phyloP scores from a whole-genome alignment of 768 basidiomycete genomes.

The Cystoderma amianthinum region DNA sequence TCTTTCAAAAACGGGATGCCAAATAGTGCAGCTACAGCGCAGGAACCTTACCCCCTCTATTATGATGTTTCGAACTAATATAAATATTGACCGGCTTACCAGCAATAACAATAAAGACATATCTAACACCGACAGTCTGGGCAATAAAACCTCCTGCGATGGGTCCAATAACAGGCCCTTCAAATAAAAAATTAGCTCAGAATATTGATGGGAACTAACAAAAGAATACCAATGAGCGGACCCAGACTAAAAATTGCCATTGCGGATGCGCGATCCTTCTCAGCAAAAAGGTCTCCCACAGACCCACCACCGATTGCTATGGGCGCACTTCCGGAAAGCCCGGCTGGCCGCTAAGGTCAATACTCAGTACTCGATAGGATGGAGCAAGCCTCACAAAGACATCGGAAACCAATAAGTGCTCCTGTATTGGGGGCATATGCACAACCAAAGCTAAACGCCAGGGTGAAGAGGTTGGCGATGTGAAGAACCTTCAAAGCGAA shows the following conservation, averaged over 20 bases:
- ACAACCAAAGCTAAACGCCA: constrained; percentile 63
- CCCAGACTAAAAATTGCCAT: constrained; percentile 67
- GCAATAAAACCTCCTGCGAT: constrained; percentile 62
- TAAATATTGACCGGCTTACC: constrained; percentile 18
- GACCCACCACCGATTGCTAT: constrained; percentile 59
- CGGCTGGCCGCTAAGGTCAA: constrained; percentile 30
- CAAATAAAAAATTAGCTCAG: not conserved
- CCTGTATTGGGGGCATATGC: constrained; percentile 55
- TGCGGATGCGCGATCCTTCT: constrained; percentile 44
- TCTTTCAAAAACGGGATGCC: constrained; percentile 63
- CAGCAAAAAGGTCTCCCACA: constrained; percentile 64
- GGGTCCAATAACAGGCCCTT: constrained; percentile 52
- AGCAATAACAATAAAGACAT: constrained; percentile 47
- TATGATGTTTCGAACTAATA: not conserved
- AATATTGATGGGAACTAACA: too few species aligned
- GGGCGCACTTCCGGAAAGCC: constrained; percentile 58
- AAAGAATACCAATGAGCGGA: constrained; percentile 45
- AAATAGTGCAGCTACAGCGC: constrained; percentile 32
- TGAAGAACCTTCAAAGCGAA: constrained; percentile 45
- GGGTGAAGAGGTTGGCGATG: constrained; percentile 52
- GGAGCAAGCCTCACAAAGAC: constrained; percentile 44
- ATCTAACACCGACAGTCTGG: constrained; percentile 51
- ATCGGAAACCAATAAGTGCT: constrained; percentile 57
- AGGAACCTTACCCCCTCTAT: constrained; percentile 12
- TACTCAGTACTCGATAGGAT: not conserved